Base-by-base conservation (phyloP, 352 stramenopile species). In the Globisporangium alternatum region DNA sequence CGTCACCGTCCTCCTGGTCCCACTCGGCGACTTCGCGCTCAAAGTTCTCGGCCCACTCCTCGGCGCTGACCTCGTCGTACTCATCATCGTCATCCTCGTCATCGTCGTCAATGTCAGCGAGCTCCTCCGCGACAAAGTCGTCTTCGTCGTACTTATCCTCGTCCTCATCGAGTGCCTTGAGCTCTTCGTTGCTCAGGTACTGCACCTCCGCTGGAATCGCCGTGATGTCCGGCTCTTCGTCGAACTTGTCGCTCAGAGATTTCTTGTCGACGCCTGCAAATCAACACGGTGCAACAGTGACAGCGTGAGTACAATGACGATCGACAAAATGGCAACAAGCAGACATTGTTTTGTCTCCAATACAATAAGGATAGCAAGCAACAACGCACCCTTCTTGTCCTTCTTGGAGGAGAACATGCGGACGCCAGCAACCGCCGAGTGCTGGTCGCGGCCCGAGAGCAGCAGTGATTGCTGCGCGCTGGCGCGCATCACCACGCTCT, bases 31-130 rank as follows among this genome's bases (percentile, higher is more conserved):
- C 73, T 7, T 91, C 76, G 17, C 66, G 75, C 70, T 91, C 82
- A 68, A 89, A 91, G 49, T 87, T 86, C 56, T 67, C 67, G 19
- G 81, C 80, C 81, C 81, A 91, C 60, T 89, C 78, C 15, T 76
- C 69, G 33, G 80, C 72, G 31, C 66, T 79, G 10, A 88, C 66
- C 45, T 79, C 72, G 8, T 64, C 66, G 52, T 86, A 74, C 2
- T 86, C 77, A 0, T 78, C 71, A 0, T 78, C 71, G 17, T 77
- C 73, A 0, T 74, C 72, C 0, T 76, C 62, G 0, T 81, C 75
- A 0, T 71, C 60, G 0, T 75, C 64, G 10, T 77, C 70, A 5
- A 59, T 68, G 19, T 69, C 45, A 1, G 66, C 63, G 12, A 80
- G 31, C 17, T 82, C 68, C 10, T 83, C 76, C 7, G 76, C 70